phyloP scores from a whole-genome alignment of 1,284 basidiomycete species.

The Phellinidium pouzarii region DNA sequence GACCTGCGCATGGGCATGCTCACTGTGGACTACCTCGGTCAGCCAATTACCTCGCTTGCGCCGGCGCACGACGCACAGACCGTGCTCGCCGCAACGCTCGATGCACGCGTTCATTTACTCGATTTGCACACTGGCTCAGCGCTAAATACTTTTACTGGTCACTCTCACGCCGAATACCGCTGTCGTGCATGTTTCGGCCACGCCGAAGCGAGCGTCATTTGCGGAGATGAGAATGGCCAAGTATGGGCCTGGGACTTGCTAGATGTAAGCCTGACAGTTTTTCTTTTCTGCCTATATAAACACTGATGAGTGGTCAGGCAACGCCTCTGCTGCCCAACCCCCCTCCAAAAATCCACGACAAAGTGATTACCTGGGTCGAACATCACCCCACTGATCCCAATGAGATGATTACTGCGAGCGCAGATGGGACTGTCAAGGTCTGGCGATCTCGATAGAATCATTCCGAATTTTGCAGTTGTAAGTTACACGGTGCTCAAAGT shows the following conservation, averaged over 20 bases:
- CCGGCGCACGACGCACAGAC: slow-evolving; percentile 72
- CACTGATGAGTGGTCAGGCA: slow-evolving; percentile 38
- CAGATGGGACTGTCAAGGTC: slow-evolving; percentile 80
- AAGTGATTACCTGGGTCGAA: slow-evolving; percentile 88
- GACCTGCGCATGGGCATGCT: slow-evolving; percentile 91
- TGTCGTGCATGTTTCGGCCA: slow-evolving; percentile 80
- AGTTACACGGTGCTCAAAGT: neutral
- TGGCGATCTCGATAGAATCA: slow-evolving; percentile 46
- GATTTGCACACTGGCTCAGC: slow-evolving; percentile 79
- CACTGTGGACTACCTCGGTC: slow-evolving; percentile 82
- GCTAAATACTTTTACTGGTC: slow-evolving; percentile 82
- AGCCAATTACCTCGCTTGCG: slow-evolving; percentile 77
- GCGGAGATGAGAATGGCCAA: slow-evolving; percentile 84
- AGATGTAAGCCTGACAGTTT: slow-evolving; percentile 47
- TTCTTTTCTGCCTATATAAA: neutral
- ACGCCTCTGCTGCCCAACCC: slow-evolving; percentile 58
- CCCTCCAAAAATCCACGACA: slow-evolving; percentile 70
- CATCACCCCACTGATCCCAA: slow-evolving; percentile 75
- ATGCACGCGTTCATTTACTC: slow-evolving; percentile 81
- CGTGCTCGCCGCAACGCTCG: slow-evolving; percentile 76
- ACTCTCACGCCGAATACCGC: slow-evolving; percentile 68
- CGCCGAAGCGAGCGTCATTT: slow-evolving; percentile 75
- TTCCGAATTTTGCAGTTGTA: neutral
- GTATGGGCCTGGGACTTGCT: slow-evolving; percentile 93
- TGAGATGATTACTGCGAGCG: slow-evolving; percentile 83